Base-by-base conservation (phyloP, 345 rosid species). In the Aquilaria yunnanensis region DNA sequence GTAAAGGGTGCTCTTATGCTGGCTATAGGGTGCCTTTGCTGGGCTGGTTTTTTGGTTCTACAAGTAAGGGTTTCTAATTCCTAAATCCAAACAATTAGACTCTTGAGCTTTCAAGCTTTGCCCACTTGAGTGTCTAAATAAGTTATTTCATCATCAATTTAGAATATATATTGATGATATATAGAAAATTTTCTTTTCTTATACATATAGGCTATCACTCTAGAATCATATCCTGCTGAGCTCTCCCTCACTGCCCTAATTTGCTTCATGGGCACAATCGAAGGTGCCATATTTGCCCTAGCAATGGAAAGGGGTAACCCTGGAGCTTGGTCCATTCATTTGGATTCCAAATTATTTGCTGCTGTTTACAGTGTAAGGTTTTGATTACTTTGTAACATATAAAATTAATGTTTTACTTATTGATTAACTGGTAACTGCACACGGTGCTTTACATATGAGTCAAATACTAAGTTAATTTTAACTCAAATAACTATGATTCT, bases 171-270 rank as follows among this genome's bases (percentile, higher is more conserved):
- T 16, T 16, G 23, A 16, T 16, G 23, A 16, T 16, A 16, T 16
- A 16, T 37, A 37, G 5, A 37, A 37, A 1, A 34, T 6, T 34
- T 6, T 29, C 10, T 51, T 51, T 4, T 5, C 54, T 13, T 37
- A 37, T 0, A 4, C 8, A 33, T 16, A 14, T 37, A 85, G 96
- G 92, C 96, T 5, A 64, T 85, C 50, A 82, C 89, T 31, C 69
- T 89, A 60, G 69, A 79, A 67, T 66, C 87, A 3, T 89, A 89
- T 72, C 90, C 92, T 0, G 81, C 81, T 3, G 96, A 84, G 74
- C 80, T 86, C 60, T 89, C 96, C 1, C 74, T 89, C 2, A 81
- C 92, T 7, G 83, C 81, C 50, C 82, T 76, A 76, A 76, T 89
- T 59, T 86, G 90, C 76, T 68, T 89, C 6, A 66, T 86, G 70